Evolutionary conservation across 1,284 basidiomycete species (phyloP).

Genomic region (Cutaneotrichosporon cavernicola): DNA sequence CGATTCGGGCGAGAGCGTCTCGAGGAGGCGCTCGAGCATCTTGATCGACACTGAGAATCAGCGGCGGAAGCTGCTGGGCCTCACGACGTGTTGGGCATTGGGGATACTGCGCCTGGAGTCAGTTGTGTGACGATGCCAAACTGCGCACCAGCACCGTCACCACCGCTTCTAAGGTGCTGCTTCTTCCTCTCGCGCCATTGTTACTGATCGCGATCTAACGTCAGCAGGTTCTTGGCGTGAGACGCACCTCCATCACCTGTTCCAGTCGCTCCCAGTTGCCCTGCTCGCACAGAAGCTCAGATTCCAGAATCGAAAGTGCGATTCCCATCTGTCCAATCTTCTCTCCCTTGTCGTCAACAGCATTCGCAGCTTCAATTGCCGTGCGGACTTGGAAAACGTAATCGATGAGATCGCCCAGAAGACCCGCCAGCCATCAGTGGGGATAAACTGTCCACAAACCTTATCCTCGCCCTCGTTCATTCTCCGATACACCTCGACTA

Average conservation of each 20-base stretch:
- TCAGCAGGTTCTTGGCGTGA: not conserved
- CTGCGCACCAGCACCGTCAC: slow-evolving; percentile 11
- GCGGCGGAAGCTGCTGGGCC: not conserved
- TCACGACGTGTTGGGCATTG: not conserved
- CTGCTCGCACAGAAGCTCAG: slow-evolving; percentile 19
- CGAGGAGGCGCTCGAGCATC: slow-evolving; percentile 11
- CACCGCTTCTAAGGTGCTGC: slow-evolving; percentile 8
- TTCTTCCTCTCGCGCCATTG: not conserved
- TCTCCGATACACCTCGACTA: slow-evolving; percentile 16
- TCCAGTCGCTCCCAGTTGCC: slow-evolving; percentile 12
- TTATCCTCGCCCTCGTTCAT: slow-evolving; percentile 14
- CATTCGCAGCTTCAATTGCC: not conserved
- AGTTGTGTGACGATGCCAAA: not conserved
- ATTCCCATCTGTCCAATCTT: not conserved
- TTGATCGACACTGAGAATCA: not conserved
- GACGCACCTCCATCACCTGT: slow-evolving; percentile 1
- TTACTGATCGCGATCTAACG: not conserved
- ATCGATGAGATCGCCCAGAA: slow-evolving; percentile 1
- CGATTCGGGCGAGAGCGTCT: not conserved
- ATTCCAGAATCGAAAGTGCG: slow-evolving; percentile 11
- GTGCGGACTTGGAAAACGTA: slow-evolving; percentile 5
- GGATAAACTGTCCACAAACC: not conserved
- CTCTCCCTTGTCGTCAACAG: not conserved
- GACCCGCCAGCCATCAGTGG: not conserved
- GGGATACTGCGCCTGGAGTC: not conserved